Evolutionary conservation across 2,329 filamentous ascomycete species (phyloP).

Genomic region (Colletotrichum agaves): DNA sequence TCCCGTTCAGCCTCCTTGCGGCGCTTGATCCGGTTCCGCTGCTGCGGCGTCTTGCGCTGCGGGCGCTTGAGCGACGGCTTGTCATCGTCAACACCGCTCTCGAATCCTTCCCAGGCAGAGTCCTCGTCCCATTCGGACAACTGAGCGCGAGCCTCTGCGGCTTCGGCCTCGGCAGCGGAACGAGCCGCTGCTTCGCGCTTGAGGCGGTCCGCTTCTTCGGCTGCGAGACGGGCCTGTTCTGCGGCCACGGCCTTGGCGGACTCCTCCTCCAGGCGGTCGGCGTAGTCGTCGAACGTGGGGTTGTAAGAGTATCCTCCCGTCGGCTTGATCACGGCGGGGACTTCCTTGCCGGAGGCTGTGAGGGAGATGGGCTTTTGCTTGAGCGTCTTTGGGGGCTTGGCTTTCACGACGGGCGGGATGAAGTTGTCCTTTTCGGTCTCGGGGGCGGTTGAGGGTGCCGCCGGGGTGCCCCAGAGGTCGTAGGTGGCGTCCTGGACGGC

Average conservation of each 20-base stretch:
- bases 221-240: conserved; percentile 78
- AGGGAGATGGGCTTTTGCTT: conserved; percentile 83
- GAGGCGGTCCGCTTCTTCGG: conserved; percentile 73
- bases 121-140: conserved; percentile 84
- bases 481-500: conserved; percentile 72
- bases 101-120: conserved; percentile 89
- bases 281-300: conserved; percentile 87
- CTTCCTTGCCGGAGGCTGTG: conserved; percentile 80
- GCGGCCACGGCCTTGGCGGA: conserved; percentile 82
- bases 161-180: conserved; percentile 80
- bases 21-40: conserved; percentile 88
- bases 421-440: conserved; percentile 65
- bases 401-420: conserved; percentile 71
- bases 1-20: conserved; percentile 87
- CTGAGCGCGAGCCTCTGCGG: conserved; percentile 73
- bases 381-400: conserved; percentile 79
- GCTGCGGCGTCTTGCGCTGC: conserved; percentile 84
- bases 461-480: conserved; percentile 78
- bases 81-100: conserved; percentile 80
- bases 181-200: conserved; percentile 74
- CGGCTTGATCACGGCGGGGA: conserved; percentile 83
- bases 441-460: conserved; percentile 40
- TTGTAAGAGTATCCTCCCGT: conserved; percentile 92
- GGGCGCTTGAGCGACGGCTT: conserved; percentile 71
- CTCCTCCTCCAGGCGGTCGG: conserved; percentile 77